These are phyloP conservation scores for Clonostachys chloroleuca DNA, from an alignment of 2,329 filamentous ascomycete genomes.

Conservation along the genomic window DNA sequence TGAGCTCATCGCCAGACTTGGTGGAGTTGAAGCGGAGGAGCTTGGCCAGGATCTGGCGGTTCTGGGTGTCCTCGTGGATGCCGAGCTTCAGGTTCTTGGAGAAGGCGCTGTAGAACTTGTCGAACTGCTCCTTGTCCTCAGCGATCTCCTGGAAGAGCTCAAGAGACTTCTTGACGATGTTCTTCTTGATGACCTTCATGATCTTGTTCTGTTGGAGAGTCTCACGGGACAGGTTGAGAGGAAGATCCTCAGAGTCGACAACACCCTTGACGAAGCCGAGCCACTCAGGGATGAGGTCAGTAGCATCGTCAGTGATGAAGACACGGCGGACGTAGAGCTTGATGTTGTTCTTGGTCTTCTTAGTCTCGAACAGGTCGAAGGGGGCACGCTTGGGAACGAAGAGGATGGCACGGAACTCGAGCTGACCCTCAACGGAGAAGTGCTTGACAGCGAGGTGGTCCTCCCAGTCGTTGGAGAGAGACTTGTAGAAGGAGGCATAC, in stretches of 20 bases:
- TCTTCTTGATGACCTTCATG: slow-evolving; percentile 99
- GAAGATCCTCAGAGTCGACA: slow-evolving; percentile 98
- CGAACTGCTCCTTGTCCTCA: slow-evolving; percentile 99
- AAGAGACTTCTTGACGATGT: slow-evolving; percentile 99
- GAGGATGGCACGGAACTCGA: slow-evolving; percentile 99
- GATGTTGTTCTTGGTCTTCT: slow-evolving; percentile 99
- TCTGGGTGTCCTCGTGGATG: slow-evolving; percentile 99
- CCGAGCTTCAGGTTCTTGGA: slow-evolving; percentile 99
- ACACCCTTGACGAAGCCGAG: slow-evolving; percentile 99
- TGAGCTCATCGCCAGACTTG: slow-evolving; percentile 95
- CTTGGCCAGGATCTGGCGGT: slow-evolving; percentile 90
- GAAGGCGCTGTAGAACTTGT: slow-evolving; percentile 99
- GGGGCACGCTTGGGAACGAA: slow-evolving; percentile 99
- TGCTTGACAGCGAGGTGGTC: slow-evolving; percentile 99
- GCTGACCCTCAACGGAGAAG: slow-evolving; percentile 99
- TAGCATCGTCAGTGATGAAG: slow-evolving; percentile 99
- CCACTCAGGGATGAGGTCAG: slow-evolving; percentile 99
- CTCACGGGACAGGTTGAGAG: slow-evolving; percentile 99
- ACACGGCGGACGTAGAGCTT: slow-evolving; percentile 99
- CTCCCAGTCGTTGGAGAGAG: slow-evolving; percentile 99
- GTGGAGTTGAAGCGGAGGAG: slow-evolving; percentile 98
- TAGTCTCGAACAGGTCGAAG: slow-evolving; percentile 99
- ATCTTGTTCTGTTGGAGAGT: slow-evolving; percentile 99
- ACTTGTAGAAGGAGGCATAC: slow-evolving; percentile 99
- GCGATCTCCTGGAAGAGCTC: slow-evolving; percentile 99